Percentiles rank a stretch among this genome's conserved stretches.
These are phyloP conservation scores for Zygosaccharomyces bailii DNA, from an alignment of 805 yeast genomes.

Conservation along the genomic window DNA sequence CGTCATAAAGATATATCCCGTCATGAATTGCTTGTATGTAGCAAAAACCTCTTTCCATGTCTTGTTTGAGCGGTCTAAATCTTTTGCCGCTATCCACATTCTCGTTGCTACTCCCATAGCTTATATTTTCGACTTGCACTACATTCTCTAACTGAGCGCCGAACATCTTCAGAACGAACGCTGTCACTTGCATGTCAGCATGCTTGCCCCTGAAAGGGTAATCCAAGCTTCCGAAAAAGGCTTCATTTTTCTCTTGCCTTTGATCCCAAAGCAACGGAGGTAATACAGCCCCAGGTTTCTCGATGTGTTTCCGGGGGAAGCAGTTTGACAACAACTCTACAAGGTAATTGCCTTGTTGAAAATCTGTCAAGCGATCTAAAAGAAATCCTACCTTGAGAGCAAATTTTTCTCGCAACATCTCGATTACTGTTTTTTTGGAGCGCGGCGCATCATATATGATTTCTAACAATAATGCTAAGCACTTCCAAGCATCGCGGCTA, in stretches of 20 bases:
- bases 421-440: conserved; percentile 13
- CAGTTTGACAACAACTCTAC: conserved; percentile 20
- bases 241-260: conserved; percentile 12
- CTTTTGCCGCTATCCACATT: conserved; percentile 4
- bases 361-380: conserved; percentile 18
- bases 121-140: conserved; percentile 6
- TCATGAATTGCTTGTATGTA: conserved; percentile 17
- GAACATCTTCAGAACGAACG: conserved; percentile 15
- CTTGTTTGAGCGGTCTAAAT: not conserved
- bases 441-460: conserved; percentile 14
- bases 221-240: conserved; percentile 16
- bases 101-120: conserved; percentile 8
- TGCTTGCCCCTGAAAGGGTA: conserved; percentile 21
- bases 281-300: conserved; percentile 13
- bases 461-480: conserved; percentile 16
- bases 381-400: conserved; percentile 15
- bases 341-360: conserved; percentile 23
- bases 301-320: conserved; percentile 18
- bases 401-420: conserved; percentile 15
- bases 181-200: conserved; percentile 15
- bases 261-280: conserved; percentile 21
- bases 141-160: conserved; percentile 9
- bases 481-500: conserved; percentile 22
- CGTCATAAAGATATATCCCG: conserved; percentile 21
- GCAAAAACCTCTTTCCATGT: not conserved